Base-by-base conservation (phyloP, 306 rosid species). In the Castanopsis chinensis region DNA sequence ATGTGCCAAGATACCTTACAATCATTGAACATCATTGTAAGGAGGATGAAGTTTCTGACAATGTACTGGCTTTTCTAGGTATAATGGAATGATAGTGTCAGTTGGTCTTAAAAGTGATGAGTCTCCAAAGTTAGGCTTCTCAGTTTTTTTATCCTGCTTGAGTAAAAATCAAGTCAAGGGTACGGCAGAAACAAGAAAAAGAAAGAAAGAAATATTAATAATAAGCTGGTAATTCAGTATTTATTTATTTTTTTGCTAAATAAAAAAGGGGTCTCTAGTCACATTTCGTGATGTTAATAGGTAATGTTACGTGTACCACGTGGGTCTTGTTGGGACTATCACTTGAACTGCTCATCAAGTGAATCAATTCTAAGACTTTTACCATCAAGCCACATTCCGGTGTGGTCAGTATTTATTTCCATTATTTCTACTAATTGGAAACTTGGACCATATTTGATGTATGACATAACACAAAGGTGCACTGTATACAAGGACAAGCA, bases 1-100 rank as follows among this genome's bases (percentile, higher is more conserved):
- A 82, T 80, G 93, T 89, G 87, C 71, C 30, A 18, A 82, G 87
- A 81, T 79, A 79, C 84, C 37, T 79, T 74, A 61, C 79, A 80
- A 74, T 88, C 78, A 86, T 84, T 76, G 51, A 67, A 19, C 72
- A 67, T 27, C 51, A 54, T 56, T n/a, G 9, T 27, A 72, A 21
- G 69, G 60, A 71, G 33, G 20, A 45, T 68, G 64, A 80, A 84
- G 74, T 51, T 72, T 72, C 76, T 28, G 88, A 76, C 85, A 70
- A 73, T 37, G 73, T 56, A 57, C 72, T 63, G 82, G 55, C 23
- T 28, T 64, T 63, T 82, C 76, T 61, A 1, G 6, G 72, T 49
- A 49, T 11, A 71, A 72, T 70, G 82, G 78, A 67, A 83, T 60
- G 79, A 49, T 49, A 49, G 79, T 43, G 17, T 74, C 80, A 59